Conservation (phyloP, 2,329 filamentous ascomycete genomes). For the Xylariales sp. region DNA sequence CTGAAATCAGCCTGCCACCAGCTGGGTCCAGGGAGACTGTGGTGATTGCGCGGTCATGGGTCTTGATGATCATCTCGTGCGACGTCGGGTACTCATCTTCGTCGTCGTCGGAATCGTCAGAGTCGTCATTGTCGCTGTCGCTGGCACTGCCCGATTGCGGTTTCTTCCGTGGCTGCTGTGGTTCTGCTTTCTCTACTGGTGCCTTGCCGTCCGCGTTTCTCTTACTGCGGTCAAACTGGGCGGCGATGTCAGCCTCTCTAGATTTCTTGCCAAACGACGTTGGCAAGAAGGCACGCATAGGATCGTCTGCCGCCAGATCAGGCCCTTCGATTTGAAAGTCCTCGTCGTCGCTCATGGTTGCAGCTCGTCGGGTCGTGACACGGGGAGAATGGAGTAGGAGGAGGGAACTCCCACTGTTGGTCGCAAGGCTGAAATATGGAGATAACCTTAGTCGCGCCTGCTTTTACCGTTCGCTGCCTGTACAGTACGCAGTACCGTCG, state of each 20-base stretch:
- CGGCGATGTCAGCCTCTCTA: constrained; percentile 66
- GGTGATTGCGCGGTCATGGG: constrained; percentile 84
- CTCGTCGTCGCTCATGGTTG: constrained; percentile 55
- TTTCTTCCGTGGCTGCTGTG: constrained; percentile 21
- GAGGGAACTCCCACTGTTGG: constrained; percentile 2
- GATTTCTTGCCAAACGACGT: constrained; percentile 80
- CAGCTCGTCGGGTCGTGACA: not conserved
- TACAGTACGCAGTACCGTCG: not conserved
- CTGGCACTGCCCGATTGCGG: constrained; percentile 27
- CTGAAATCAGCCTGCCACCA: constrained; percentile 81
- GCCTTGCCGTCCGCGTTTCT: constrained; percentile 43
- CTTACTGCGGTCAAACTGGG: constrained; percentile 76
- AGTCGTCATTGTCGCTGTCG: constrained; percentile 41
- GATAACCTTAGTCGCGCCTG: not conserved
- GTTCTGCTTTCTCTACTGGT: constrained; percentile 22
- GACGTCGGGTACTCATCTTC: constrained; percentile 89
- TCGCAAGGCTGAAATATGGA: constrained; percentile 9
- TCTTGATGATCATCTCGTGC: constrained; percentile 88
- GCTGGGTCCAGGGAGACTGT: constrained; percentile 79
- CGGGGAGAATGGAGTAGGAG: constrained; percentile 1
- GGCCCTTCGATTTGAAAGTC: constrained; percentile 54
- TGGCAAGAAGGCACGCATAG: constrained; percentile 73
- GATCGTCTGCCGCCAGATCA: constrained; percentile 57
- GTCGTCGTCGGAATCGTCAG: constrained; percentile 61
- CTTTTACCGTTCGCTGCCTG: not conserved